Conservation (phyloP, 2,329 filamentous ascomycete species). For the Colletotrichum incanum region DNA sequence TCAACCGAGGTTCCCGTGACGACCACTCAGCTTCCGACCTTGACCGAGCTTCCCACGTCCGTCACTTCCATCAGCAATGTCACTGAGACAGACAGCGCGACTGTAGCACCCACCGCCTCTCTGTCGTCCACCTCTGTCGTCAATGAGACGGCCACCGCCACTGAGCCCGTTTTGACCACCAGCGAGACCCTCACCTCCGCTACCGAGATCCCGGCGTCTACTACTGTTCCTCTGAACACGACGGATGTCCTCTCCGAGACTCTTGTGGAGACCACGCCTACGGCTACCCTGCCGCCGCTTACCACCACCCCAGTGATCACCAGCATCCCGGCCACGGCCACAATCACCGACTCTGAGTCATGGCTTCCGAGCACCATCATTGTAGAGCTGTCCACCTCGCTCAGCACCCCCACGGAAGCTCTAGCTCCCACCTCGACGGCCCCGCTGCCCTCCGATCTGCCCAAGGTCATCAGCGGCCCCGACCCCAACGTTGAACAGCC, state of each 20-base stretch:
- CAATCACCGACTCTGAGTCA: conserved; percentile 60
- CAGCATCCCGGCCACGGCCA: conserved; percentile 60
- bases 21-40: conserved; percentile 30
- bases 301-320: conserved; percentile 49
- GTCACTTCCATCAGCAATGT: conserved; percentile 30
- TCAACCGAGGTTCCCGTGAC: conserved; percentile 20
- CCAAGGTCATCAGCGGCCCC: conserved; percentile 82
- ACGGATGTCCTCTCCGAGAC: conserved; percentile 32
- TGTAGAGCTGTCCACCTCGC: conserved; percentile 64
- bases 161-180: conserved; percentile 13
- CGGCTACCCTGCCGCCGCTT: conserved; percentile 12
- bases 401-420: conserved; percentile 56
- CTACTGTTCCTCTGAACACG: conserved; percentile 38
- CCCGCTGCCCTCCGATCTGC: conserved; percentile 77
- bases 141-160: conserved; percentile 28
- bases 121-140: conserved; percentile 22
- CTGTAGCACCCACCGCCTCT: conserved; percentile 25
- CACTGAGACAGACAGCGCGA: conserved; percentile 22
- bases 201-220: conserved; percentile 23
- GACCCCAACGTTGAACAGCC: conserved; percentile 70
- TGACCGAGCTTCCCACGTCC: conserved; percentile 33
- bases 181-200: conserved; percentile 7
- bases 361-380: conserved; percentile 75
- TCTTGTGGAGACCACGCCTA: conserved; percentile 25
- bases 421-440: conserved; percentile 62